phyloP scores from a whole-genome alignment of 192 early-diverging fungal genomes.

The Entomortierella lignicola region DNA sequence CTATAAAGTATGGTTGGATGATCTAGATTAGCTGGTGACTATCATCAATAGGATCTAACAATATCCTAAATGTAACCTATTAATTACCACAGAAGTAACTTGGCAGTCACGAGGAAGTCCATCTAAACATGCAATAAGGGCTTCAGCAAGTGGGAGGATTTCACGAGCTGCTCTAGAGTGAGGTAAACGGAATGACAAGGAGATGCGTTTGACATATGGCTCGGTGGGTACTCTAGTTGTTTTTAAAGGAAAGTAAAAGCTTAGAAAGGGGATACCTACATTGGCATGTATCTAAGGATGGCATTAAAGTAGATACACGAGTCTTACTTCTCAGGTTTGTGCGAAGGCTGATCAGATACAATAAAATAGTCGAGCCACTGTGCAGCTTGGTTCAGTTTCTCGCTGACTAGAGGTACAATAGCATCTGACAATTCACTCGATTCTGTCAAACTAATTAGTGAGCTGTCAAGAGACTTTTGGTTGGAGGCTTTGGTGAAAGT shows the following conservation, averaged over 20 bases:
- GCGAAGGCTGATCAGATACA: slow-evolving; percentile 43
- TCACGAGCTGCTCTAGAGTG: slow-evolving; percentile 24
- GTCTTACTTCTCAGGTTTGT: slow-evolving; percentile 38
- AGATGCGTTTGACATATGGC: slow-evolving; percentile 46
- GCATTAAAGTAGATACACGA: neutral
- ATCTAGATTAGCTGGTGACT: neutral
- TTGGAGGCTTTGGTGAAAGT: slow-evolving; percentile 50
- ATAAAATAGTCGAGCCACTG: slow-evolving; percentile 53
- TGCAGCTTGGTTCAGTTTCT: slow-evolving; percentile 36
- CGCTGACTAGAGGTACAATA: slow-evolving; percentile 35
- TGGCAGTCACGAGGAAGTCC: slow-evolving; percentile 45
- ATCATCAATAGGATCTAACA: neutral
- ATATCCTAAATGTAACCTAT: neutral
- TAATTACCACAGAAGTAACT: slow-evolving; percentile 38
- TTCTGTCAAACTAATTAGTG: slow-evolving; percentile 43
- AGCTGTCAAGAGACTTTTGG: slow-evolving; percentile 23
- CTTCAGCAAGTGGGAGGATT: slow-evolving; percentile 41
- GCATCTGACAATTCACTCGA: slow-evolving; percentile 48
- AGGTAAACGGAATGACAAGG: slow-evolving; percentile 49
- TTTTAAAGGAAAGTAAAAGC: too few relatives aligned
- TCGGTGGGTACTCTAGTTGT: slow-evolving; percentile 28
- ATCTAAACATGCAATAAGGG: slow-evolving; percentile 46
- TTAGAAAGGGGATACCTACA: too few relatives aligned
- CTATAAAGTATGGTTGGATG: neutral
- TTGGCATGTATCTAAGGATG: too few relatives aligned